Evolutionary conservation across 2,329 filamentous ascomycete species (phyloP), one percentile per base, ranked within the genome.

Genomic region (Cephalotrichum gorgonifer): DNA sequence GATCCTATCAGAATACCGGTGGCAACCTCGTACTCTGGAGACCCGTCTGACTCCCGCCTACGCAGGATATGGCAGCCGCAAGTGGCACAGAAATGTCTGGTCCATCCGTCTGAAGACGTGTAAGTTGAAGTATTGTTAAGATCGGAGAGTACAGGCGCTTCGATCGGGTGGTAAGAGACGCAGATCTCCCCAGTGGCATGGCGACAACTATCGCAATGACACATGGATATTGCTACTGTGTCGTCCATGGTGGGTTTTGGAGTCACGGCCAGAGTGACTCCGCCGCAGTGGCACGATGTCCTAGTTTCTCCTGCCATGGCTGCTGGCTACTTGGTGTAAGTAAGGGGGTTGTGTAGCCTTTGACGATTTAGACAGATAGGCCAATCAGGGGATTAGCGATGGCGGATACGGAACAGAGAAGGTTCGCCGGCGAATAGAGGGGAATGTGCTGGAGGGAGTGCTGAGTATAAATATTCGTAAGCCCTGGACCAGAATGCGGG

Each of bases 31-130:
- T 66, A 69, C 3, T 43, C 31, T 45, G 27, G 17, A 11, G 17
- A 12, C 2, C 47, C 11, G 33, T 49, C 44, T 22, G 49, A 20
- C 41, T 44, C 42, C 48, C 50, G 30, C 50, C 50, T 48, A 8
- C 60, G 60, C 47, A 70, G 67, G 17, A 71, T 35, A 46, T 72
- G 70, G 44, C 70, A 71, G 2, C 70, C 68, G 44, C 69, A 72
- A 1, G 47, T 65, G 0, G 51, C 48, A 50, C 69, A 72, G 51
- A 72, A 72, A 52, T 65, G 67, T 5, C 62, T 56, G 2, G 53
- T 58, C 2, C 54, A 53, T 2, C 33, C 23, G 15, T 55, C 50
- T 1, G 6, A 3, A 0, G n/a, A 20, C 11, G 27, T 8, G 15
- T 55, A 54, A 11, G 25, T 48, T 1, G 20, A 44, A 20, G 66